Evolutionary conservation across 2,329 filamentous ascomycete species (phyloP).

Genomic region (Didymella sp.): DNA sequence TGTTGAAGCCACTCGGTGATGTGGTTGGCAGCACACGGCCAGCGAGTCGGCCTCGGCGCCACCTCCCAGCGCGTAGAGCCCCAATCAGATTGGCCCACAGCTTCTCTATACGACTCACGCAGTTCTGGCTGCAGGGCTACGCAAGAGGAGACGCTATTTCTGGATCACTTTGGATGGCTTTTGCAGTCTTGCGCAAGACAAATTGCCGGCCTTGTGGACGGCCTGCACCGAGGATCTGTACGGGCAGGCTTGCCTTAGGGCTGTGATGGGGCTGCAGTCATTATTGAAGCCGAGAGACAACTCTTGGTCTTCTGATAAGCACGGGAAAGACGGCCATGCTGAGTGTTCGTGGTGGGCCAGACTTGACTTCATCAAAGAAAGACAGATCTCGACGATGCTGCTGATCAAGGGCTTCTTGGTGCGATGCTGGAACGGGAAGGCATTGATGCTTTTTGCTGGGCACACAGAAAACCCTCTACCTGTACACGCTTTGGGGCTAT

Average conservation of each 20-base stretch:
- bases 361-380: neutral
- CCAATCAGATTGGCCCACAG: constrained; percentile 17
- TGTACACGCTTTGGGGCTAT: neutral
- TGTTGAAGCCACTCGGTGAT: constrained; percentile 34
- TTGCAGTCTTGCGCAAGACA: constrained; percentile 6
- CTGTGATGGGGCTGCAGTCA: constrained; percentile 39
- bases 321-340: constrained; percentile 18
- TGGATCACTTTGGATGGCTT: constrained; percentile 20
- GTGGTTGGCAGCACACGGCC: constrained; percentile 45
- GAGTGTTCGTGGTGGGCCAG: constrained; percentile 22
- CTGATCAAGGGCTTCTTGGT: neutral
- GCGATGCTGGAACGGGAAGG: neutral
- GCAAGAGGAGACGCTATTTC: constrained; percentile 38
- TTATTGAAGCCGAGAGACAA: constrained; percentile 20
- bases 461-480: neutral
- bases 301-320: constrained; percentile 14
- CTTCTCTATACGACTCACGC: constrained; percentile 18
- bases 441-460: neutral
- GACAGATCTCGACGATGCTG: neutral
- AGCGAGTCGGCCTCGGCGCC: constrained; percentile 28
- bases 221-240: constrained; percentile 8
- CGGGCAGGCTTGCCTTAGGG: constrained; percentile 37
- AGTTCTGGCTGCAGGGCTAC: constrained; percentile 30
- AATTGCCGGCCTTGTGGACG: constrained; percentile 25
- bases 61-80: constrained; percentile 15